Conservation (phyloP, 495 filamentous ascomycete species). For the Copromyces sp. region DNA sequence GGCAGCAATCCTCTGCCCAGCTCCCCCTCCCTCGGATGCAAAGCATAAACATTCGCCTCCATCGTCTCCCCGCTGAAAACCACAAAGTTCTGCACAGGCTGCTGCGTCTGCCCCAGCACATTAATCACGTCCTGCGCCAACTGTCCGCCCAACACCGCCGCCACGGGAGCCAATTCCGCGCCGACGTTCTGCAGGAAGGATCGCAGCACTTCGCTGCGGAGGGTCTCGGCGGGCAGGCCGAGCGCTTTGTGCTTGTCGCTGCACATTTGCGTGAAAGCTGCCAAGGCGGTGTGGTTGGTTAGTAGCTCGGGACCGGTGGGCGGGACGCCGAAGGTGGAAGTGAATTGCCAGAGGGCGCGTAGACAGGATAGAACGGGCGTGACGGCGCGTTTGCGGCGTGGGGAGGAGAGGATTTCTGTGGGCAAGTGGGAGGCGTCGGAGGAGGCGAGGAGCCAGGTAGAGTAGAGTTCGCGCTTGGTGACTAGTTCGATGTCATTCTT, state of each 20-base stretch:
- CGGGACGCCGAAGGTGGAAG: constrained; percentile 40
- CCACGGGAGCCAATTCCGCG: constrained; percentile 74
- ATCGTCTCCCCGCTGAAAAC: constrained; percentile 80
- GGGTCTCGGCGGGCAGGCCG: constrained; percentile 62
- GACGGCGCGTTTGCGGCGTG: constrained; percentile 61
- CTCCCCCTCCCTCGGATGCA: constrained; percentile 54
- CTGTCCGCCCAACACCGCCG: constrained; percentile 80
- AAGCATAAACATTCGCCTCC: constrained; percentile 65
- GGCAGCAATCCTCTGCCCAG: constrained; percentile 27
- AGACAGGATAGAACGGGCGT: constrained; percentile 73
- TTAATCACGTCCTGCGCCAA: constrained; percentile 97
- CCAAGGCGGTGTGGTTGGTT: constrained; percentile 45
- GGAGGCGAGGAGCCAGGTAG: constrained; percentile 62
- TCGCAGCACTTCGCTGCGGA: constrained; percentile 70
- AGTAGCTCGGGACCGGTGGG: constrained; percentile 31
- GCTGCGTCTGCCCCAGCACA: constrained; percentile 77
- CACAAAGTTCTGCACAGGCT: constrained; percentile 90
- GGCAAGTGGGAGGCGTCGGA: constrained; percentile 64
- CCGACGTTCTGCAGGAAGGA: constrained; percentile 73
- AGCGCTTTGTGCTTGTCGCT: constrained; percentile 65
- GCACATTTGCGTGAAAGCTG: constrained; percentile 64
- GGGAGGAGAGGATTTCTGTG: constrained; percentile 52
- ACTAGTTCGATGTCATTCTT: constrained; percentile 58
- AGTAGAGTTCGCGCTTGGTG: constrained; percentile 83
- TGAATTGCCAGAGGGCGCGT: constrained; percentile 74